phyloP scores from a whole-genome alignment of 148 eudicot genomes.

The Silene conica region DNA sequence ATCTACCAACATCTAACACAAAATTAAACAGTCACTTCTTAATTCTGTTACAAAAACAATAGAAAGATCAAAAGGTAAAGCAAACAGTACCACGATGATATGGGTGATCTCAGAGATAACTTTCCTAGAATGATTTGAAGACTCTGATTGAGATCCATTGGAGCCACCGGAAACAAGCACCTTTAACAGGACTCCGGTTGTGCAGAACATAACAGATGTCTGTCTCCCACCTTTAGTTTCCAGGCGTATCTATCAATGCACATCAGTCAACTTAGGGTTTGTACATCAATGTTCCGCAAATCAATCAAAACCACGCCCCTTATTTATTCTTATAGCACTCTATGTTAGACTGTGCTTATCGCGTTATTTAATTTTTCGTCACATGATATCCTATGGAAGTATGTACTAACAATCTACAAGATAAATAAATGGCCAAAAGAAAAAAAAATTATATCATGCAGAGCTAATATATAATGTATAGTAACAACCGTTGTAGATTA shows the following conservation, averaged over 20 bases:
- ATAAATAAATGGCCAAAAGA: too few species aligned
- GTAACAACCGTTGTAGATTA: too few species aligned
- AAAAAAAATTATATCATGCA: too few species aligned
- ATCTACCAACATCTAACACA: not conserved
- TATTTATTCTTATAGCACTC: too few species aligned
- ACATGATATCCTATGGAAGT: too few species aligned
- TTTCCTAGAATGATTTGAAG: slow-evolving; percentile 25
- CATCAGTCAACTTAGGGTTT: slow-evolving; percentile 2
- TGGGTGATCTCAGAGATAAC: slow-evolving; percentile 58
- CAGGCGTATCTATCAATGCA: slow-evolving; percentile 65
- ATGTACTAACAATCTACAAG: too few species aligned
- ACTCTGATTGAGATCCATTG: slow-evolving; percentile 31
- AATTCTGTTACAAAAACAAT: not conserved
- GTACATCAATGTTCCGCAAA: not conserved
- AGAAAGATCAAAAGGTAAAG: slow-evolving; percentile 10
- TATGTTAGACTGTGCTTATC: too few species aligned
- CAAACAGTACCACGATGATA: slow-evolving; percentile 75
- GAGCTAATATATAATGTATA: too few species aligned
- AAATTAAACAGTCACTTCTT: not conserved
- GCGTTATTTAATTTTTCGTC: too few species aligned
- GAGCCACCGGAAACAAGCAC: slow-evolving; percentile 54
- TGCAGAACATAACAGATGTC: slow-evolving; percentile 82
- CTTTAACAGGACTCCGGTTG: slow-evolving; percentile 78
- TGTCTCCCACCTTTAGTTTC: slow-evolving; percentile 85
- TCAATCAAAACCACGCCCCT: too few species aligned